Conservation (phyloP, 352 stramenopile genomes). For the Phytophthora pisi region DNA sequence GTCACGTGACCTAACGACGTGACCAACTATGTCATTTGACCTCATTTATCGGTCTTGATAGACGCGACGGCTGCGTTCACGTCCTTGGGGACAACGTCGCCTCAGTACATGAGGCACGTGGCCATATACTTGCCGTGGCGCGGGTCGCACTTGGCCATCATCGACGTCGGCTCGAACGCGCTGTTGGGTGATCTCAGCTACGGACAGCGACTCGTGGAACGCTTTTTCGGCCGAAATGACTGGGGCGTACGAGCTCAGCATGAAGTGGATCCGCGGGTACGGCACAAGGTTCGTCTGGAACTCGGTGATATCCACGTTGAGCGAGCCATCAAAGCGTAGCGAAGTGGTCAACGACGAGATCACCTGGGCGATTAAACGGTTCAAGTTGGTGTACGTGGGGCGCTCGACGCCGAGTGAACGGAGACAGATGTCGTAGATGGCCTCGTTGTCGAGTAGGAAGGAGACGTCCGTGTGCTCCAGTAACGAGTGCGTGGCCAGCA, state of each 20-base stretch:
- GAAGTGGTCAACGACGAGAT: constrained; percentile 90
- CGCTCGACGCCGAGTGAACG: constrained; percentile 95
- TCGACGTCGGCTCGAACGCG: constrained; percentile 97
- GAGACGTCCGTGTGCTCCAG: constrained; percentile 97
- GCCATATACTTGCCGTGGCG: constrained; percentile 99
- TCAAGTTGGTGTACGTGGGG: constrained; percentile 98
- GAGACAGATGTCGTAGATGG: constrained; percentile 95
- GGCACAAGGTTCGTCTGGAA: constrained; percentile 99
- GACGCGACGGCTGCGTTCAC: constrained; percentile 96
- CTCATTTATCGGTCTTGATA: constrained; percentile 99
- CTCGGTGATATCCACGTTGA: constrained; percentile 99
- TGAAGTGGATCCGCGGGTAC: constrained; percentile 98
- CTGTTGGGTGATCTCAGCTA: constrained; percentile 98
- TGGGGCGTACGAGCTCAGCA: constrained; percentile 96
- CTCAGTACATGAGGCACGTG: constrained; percentile 97
- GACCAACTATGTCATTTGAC: no score
- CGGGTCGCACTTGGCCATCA: constrained; percentile 99
- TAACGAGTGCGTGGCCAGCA: constrained; percentile 95
- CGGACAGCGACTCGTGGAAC: constrained; percentile 95
- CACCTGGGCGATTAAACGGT: constrained; percentile 97
- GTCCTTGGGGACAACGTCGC: constrained; percentile 93
- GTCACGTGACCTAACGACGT: no score
- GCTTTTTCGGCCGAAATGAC: constrained; percentile 96
- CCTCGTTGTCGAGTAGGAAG: constrained; percentile 97
- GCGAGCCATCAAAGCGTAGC: constrained; percentile 96